These are phyloP conservation scores for Apium graveolens DNA, from an alignment of 129 eudicot genomes.

Conservation along the genomic window DNA sequence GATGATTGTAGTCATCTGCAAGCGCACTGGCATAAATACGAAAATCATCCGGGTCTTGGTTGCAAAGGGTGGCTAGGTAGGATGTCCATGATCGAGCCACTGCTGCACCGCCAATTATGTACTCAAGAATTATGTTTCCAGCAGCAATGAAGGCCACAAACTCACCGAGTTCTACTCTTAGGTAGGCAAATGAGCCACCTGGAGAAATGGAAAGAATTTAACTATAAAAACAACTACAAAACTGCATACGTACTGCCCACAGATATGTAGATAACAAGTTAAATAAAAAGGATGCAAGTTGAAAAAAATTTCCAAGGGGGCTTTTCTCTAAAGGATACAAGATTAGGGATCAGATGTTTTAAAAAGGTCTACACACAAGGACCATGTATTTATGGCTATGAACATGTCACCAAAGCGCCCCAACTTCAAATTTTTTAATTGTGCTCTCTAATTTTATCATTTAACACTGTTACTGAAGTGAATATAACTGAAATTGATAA, in stretches of 20 bases:
- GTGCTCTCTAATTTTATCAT: neutral
- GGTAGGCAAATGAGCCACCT: constrained; percentile 92
- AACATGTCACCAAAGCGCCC: neutral
- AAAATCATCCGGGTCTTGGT: constrained; percentile 32
- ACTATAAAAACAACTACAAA: neutral
- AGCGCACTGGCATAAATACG: constrained; percentile 43
- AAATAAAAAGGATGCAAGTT: neutral
- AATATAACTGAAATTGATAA: neutral
- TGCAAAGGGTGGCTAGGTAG: constrained; percentile 68
- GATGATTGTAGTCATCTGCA: constrained; percentile 30
- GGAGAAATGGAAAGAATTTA: neutral
- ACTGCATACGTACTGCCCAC: neutral
- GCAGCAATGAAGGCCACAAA: constrained; percentile 78
- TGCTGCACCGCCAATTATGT: constrained; percentile 71
- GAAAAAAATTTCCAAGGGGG: neutral
- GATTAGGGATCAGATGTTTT: neutral
- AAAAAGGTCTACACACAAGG: neutral
- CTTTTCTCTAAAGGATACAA: too few relatives aligned
- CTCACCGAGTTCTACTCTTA: constrained; percentile 83
- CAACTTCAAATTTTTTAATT: neutral
- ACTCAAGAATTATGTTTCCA: constrained; percentile 80
- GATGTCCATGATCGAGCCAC: constrained; percentile 94
- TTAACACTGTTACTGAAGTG: neutral
- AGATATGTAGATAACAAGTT: neutral
- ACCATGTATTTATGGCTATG: neutral